Evolutionary conservation across 805 yeast genomes (phyloP).

Genomic region (Saturnispora dispora): DNA sequence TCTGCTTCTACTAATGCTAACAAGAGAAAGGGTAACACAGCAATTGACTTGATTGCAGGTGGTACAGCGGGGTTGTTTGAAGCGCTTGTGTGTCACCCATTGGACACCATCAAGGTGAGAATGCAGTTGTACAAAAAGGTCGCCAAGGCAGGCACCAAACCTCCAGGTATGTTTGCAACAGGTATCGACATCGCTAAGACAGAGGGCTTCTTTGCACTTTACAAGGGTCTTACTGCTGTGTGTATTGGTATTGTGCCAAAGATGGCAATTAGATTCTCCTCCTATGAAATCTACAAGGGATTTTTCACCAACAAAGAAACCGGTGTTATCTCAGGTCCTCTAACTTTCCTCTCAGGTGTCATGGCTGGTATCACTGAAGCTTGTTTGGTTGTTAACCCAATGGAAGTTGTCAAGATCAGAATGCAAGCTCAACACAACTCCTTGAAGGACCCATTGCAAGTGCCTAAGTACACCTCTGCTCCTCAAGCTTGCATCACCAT

Average conservation of each 20-base stretch:
- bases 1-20: slow-evolving; percentile 17
- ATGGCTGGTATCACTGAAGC: slow-evolving; percentile 98
- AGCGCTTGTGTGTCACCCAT: slow-evolving; percentile 97
- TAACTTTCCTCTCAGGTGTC: slow-evolving; percentile 85
- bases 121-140: slow-evolving; percentile 85
- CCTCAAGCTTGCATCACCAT: slow-evolving; percentile 82
- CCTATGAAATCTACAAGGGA: slow-evolving; percentile 82
- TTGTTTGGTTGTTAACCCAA: slow-evolving; percentile 87
- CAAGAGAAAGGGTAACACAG: slow-evolving; percentile 30
- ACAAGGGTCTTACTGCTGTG: slow-evolving; percentile 96
- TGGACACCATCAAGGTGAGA: slow-evolving; percentile 93
- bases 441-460: slow-evolving; percentile 64
- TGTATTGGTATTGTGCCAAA: slow-evolving; percentile 96
- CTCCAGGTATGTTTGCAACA: slow-evolving; percentile 80
- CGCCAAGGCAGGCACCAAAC: slow-evolving; percentile 38
- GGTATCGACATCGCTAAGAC: slow-evolving; percentile 69
- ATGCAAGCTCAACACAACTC: slow-evolving; percentile 95
- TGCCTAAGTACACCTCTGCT: slow-evolving; percentile 86
- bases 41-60: slow-evolving; percentile 76
- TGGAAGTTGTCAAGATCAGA: slow-evolving; percentile 95
- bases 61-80: slow-evolving; percentile 96
- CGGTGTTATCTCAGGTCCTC: slow-evolving; percentile 59
- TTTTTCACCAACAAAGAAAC: slow-evolving; percentile 50
- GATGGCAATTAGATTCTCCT: slow-evolving; percentile 94
- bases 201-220: slow-evolving; percentile 78